Evolutionary conservation across 2,329 filamentous ascomycete species (phyloP).

Genomic region (Diplodia corticola): DNA sequence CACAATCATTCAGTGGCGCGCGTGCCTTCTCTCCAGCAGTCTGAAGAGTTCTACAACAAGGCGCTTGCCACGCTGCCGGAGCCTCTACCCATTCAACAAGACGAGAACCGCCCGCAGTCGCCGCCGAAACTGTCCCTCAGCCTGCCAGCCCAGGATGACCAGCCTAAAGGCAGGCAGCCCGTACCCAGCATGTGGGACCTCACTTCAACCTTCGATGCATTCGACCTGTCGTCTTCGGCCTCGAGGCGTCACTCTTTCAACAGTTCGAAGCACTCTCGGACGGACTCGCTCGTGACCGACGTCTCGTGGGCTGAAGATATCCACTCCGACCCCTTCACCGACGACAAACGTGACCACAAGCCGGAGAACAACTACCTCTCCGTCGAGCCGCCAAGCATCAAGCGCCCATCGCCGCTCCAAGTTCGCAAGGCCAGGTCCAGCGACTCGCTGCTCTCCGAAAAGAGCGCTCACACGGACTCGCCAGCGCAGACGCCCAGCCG

Average conservation of each 20-base stretch:
- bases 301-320: background rate
- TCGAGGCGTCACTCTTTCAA: slow-evolving; percentile 9
- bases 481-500: slow-evolving; percentile 22
- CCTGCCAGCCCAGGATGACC: background rate
- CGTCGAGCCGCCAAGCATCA: background rate
- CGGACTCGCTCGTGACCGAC: slow-evolving; percentile 14
- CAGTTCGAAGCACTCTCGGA: slow-evolving; percentile 3
- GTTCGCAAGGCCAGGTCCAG: slow-evolving; percentile 14
- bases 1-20: slow-evolving; percentile 33
- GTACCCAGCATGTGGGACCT: slow-evolving; percentile 18
- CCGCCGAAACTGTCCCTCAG: slow-evolving; percentile 2
- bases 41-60: slow-evolving; percentile 38
- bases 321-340: background rate
- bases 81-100: background rate
- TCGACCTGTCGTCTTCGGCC: background rate
- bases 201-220: background rate
- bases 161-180: background rate
- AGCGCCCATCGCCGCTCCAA: slow-evolving; percentile 17
- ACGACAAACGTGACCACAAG: background rate
- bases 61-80: slow-evolving; percentile 31
- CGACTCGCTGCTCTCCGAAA: slow-evolving; percentile 1
- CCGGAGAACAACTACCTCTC: background rate
- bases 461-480: background rate
- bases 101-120: background rate
- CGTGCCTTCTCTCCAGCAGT: slow-evolving; percentile 33